phyloP scores from a whole-genome alignment of 179 eudicot species.

The Camellia oleifera region DNA sequence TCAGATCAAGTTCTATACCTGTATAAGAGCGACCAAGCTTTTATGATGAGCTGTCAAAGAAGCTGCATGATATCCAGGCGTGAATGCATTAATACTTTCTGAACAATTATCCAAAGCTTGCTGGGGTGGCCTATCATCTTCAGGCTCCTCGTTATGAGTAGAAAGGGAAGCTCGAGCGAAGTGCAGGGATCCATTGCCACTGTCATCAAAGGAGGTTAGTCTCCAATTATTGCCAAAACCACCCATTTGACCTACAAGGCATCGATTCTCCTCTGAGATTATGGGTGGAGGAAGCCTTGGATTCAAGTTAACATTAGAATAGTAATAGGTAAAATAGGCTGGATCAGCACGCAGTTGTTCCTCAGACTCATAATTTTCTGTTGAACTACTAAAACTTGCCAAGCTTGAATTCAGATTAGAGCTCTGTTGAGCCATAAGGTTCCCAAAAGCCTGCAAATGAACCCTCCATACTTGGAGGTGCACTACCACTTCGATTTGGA shows the following conservation, averaged over 20 bases:
- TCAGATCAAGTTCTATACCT: conserved; percentile 34
- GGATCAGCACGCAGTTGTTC: conserved; percentile 61
- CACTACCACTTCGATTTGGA: conserved; percentile 62
- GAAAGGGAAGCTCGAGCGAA: conserved; percentile 40
- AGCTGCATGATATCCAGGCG: conserved; percentile 34
- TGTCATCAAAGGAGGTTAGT: conserved; percentile 41
- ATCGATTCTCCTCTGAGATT: conserved; percentile 45
- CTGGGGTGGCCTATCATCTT: conserved; percentile 54
- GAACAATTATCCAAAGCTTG: conserved; percentile 35
- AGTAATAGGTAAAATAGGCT: conserved; percentile 48
- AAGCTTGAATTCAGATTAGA: conserved; percentile 30
- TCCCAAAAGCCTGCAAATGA: conserved; percentile 52
- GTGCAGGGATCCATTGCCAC: conserved; percentile 39
- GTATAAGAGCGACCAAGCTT: conserved; percentile 33
- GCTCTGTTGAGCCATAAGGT: conserved; percentile 38
- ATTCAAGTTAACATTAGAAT: conserved; percentile 52
- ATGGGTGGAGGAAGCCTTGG: conserved; percentile 76
- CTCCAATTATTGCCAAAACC: conserved; percentile 29
- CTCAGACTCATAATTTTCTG: conserved; percentile 31
- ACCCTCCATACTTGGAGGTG: conserved; percentile 62
- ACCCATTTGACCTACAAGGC: conserved; percentile 25
- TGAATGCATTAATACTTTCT: conserved; percentile 23
- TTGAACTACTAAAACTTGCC: conserved; percentile 23
- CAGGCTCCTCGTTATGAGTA: conserved; percentile 60
- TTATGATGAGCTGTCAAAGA: conserved; percentile 28